These are phyloP conservation scores for Myxozyma mucilagina DNA, from an alignment of 805 yeast species.

Conservation along the genomic window DNA sequence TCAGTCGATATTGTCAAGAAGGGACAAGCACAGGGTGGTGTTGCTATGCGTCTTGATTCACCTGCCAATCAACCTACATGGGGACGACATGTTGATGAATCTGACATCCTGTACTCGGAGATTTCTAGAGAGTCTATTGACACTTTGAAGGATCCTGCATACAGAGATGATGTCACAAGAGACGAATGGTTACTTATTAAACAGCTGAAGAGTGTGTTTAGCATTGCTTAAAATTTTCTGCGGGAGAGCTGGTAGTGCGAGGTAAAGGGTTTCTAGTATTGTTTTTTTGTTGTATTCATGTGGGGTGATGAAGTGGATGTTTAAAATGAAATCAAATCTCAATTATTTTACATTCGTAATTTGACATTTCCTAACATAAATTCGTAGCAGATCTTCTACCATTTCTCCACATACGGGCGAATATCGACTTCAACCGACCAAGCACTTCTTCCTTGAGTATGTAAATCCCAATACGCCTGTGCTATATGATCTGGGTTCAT, in stretches of 20 bases:
- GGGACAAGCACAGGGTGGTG: constrained; percentile 97
- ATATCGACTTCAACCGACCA: constrained; percentile 28
- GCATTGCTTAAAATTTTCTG: constrained; percentile 58
- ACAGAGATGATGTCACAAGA: constrained; percentile 89
- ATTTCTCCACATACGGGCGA: constrained; percentile 25
- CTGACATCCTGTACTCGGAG: constrained; percentile 86
- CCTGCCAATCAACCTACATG: constrained; percentile 88
- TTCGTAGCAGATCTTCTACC: constrained; percentile 8
- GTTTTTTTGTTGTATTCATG: not conserved
- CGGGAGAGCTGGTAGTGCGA: too few species aligned
- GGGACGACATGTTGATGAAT: constrained; percentile 99
- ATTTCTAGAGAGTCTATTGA: constrained; percentile 88
- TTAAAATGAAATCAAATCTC: not conserved
- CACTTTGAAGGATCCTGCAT: constrained; percentile 97
- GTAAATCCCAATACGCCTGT: constrained; percentile 23
- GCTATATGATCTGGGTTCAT: constrained; percentile 24
- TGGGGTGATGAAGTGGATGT: not conserved
- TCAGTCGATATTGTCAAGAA: constrained; percentile 76
- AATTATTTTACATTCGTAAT: not conserved
- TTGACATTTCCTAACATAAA: too few species aligned
- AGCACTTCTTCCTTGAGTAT: constrained; percentile 19
- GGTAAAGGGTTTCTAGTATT: not conserved
- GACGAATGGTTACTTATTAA: constrained; percentile 94
- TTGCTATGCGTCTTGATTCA: constrained; percentile 95
- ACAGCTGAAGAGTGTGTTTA: constrained; percentile 84